Percentiles rank a stretch among this genome's conserved stretches.
These are phyloP conservation scores for Groenewaldozyma tartarivorans DNA, from an alignment of 805 yeast species.

Conservation along the genomic window DNA sequence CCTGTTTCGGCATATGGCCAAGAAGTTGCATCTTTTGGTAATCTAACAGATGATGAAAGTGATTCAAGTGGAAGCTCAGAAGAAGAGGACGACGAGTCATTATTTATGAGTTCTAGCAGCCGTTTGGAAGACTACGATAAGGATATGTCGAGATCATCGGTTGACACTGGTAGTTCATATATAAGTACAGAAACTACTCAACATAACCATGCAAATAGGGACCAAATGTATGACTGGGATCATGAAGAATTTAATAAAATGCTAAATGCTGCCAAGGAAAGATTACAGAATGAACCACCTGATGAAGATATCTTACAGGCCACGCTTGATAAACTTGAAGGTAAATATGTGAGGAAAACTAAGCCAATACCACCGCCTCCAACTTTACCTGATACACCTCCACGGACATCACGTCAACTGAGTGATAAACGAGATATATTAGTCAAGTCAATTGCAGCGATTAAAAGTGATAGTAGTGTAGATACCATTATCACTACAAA, in stretches of 20 bases:
- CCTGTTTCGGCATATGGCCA: slow-evolving; percentile 23
- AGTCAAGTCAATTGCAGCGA: background rate
- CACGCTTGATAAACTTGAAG: slow-evolving; percentile 74
- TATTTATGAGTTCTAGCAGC: background rate
- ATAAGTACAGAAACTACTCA: slow-evolving; percentile 1
- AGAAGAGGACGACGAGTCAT: background rate
- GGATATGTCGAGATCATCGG: background rate
- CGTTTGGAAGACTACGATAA: background rate
- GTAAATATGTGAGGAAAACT: slow-evolving; percentile 30
- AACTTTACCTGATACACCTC: too few species aligned
- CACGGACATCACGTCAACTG: background rate
- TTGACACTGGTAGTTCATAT: slow-evolving; percentile 2
- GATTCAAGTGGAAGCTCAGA: background rate
- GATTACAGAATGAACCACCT: slow-evolving; percentile 66
- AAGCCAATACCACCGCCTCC: too few species aligned
- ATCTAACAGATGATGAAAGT: background rate
- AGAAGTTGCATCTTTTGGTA: slow-evolving; percentile 2
- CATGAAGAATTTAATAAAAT: too few species aligned
- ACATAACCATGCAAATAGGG: background rate
- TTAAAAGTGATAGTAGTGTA: background rate
- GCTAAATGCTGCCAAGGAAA: slow-evolving; percentile 7
- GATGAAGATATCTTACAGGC: slow-evolving; percentile 62
- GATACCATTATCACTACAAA: too few species aligned
- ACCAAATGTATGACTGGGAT: background rate
- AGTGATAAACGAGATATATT: background rate